Percentiles rank a stretch among this genome's conserved stretches.
phyloP scores from a whole-genome alignment of 345 rosid species.

The Capsella bursapastoris region DNA sequence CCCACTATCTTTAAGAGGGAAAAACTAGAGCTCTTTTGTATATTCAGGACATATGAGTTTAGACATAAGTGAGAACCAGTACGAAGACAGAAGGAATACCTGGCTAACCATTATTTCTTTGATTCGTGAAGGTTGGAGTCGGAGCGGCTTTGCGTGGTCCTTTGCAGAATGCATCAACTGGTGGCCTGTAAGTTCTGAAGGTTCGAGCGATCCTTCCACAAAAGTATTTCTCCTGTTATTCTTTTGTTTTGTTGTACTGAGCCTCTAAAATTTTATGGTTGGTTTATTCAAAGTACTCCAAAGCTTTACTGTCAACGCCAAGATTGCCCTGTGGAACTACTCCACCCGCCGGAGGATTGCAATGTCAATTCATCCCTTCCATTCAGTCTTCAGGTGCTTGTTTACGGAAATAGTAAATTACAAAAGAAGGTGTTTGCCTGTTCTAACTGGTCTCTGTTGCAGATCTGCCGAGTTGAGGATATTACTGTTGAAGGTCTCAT shows the following conservation, averaged over 20 bases:
- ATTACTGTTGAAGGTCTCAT: constrained; percentile 81
- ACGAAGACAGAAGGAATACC: background rate
- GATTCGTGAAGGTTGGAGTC: constrained; percentile 75
- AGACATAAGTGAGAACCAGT: constrained; percentile 6
- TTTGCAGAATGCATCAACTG: constrained; percentile 69
- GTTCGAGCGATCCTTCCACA: constrained; percentile 44
- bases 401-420: background rate
- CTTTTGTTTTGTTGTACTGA: constrained; percentile 18
- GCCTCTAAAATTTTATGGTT: constrained; percentile 15
- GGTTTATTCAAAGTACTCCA: constrained; percentile 59
- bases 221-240: background rate
- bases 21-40: background rate
- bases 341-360: constrained; percentile 96
- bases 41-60: constrained; percentile 20
- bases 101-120: constrained; percentile 5
- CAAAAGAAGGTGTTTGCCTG: background rate
- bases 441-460: constrained; percentile 37
- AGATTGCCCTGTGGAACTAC: constrained; percentile 81
- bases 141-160: constrained; percentile 83
- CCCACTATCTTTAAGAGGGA: background rate
- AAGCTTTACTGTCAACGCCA: constrained; percentile 72
- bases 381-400: constrained; percentile 88
- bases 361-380: constrained; percentile 87
- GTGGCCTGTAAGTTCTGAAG: constrained; percentile 70
- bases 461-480: constrained; percentile 99